These are phyloP conservation scores for Zymoseptoria tritici DNA, from an alignment of 2,329 filamentous ascomycete species.

Conservation along the genomic window DNA sequence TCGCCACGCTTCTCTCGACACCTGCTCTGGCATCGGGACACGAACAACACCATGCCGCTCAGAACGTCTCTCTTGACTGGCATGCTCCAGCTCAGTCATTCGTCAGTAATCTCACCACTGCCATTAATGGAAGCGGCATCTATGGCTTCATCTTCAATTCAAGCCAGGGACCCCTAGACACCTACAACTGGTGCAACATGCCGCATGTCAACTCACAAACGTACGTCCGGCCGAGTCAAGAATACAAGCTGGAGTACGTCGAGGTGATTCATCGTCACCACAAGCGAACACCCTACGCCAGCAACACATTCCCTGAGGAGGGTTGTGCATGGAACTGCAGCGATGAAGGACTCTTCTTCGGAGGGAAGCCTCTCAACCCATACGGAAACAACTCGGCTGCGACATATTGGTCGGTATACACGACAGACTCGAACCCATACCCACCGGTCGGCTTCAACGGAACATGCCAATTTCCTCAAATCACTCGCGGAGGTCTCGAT, in stretches of 20 bases:
- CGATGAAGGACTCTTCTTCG: constrained; percentile 63
- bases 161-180: constrained; percentile 49
- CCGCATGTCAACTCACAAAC: constrained; percentile 65
- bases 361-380: constrained; percentile 50
- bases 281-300: constrained; percentile 73
- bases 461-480: constrained; percentile 74
- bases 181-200: constrained; percentile 83
- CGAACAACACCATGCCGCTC: background rate
- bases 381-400: constrained; percentile 43
- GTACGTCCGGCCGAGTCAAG: constrained; percentile 47
- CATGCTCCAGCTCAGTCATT: constrained; percentile 48
- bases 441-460: constrained; percentile 59
- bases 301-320: constrained; percentile 69
- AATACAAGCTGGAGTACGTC: constrained; percentile 64
- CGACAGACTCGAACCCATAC: constrained; percentile 59
- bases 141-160: constrained; percentile 70
- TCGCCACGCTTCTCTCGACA: constrained; percentile 11
- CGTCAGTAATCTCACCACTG: constrained; percentile 55
- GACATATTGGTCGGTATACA: constrained; percentile 60
- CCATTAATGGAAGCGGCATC: constrained; percentile 53
- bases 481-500: constrained; percentile 62
- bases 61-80: constrained; percentile 45
- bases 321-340: constrained; percentile 65
- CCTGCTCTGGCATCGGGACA: background rate
- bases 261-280: constrained; percentile 80